phyloP scores from a whole-genome alignment of 1,284 basidiomycete genomes.

The Leccinum pseudoinsigne region DNA sequence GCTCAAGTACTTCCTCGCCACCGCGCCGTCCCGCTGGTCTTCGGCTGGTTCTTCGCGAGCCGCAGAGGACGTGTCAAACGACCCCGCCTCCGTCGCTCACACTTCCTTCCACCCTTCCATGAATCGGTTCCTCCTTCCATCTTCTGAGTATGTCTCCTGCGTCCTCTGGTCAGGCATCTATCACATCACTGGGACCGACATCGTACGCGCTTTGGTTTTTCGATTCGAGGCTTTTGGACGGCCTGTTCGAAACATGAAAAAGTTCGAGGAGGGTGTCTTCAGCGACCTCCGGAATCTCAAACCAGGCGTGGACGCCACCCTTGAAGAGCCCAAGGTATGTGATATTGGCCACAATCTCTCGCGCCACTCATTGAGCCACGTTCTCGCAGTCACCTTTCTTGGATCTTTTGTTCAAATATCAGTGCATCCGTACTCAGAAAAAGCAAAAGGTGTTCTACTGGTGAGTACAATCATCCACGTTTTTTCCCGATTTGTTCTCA shows the following conservation, averaged over 20 bases:
- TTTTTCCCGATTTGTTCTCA: constrained; percentile 8
- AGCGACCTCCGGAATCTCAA: constrained; percentile 90
- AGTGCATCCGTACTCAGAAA: constrained; percentile 94
- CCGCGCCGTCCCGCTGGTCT: constrained; percentile 72
- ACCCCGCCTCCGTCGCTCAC: constrained; percentile 23
- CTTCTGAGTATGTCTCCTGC: constrained; percentile 86
- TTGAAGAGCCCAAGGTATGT: constrained; percentile 89
- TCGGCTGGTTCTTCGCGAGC: constrained; percentile 30
- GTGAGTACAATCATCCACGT: constrained; percentile 42
- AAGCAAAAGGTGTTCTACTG: constrained; percentile 96
- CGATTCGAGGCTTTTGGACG: constrained; percentile 88
- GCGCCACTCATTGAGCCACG: constrained; percentile 4
- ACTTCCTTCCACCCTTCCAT: constrained; percentile 64
- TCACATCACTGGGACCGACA: constrained; percentile 90
- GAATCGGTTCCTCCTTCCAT: constrained; percentile 81
- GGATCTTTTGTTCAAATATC: constrained; percentile 90
- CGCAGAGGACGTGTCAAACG: constrained; percentile 18
- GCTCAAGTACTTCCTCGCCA: constrained; percentile 87
- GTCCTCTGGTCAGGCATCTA: constrained; percentile 89
- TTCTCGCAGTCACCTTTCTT: constrained; percentile 77
- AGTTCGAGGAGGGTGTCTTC: constrained; percentile 93
- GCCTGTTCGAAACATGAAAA: constrained; percentile 82
- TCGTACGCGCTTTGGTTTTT: constrained; percentile 86
- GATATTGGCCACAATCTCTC: not conserved
- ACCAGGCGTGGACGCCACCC: constrained; percentile 84